Evolutionary conservation across 1,284 basidiomycete species (phyloP), one percentile per base, ranked within the genome.

Genomic region (Trametes pubescens): DNA sequence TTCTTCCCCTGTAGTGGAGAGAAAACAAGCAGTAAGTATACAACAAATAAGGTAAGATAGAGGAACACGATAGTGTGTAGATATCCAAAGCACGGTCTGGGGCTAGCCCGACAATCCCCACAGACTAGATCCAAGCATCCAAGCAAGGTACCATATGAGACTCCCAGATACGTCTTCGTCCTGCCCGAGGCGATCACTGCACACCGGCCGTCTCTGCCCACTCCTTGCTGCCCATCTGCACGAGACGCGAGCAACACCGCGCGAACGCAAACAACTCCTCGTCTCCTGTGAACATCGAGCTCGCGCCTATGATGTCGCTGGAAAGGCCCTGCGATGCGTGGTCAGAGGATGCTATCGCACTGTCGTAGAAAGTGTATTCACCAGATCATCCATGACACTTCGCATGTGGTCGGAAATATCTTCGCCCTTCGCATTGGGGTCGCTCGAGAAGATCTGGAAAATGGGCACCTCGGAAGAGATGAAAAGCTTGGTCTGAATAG

Each of bases 211-310:
- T 88, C 78, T 92, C 89, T 1, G 89, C 88, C 93, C 93, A 95
- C 68, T 92, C 88, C 70, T 82, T 88, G 73, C 91, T 93, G 51
- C 95, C 93, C 95, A 98, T 97, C 77, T 98, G 90, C 37, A 94
- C 91, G 29, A 98, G 80, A 54, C 95, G 84, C 34, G 93, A 95
- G 72, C 95, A 96, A 40, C 95, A 96, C 54, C 96, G 85, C 11
- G 95, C 95, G 76, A 97, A 98, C 0, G 96, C 96, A 75, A 98
- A 98, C 8, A 97, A 75, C 77, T 98, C 96, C 77, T 98, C 96
- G 72, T 98, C 95, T 4, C 95, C 94, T 0, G 89, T 90, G 75
- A 98, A 98, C 78, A 98, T 92, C 24, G 94, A 91, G 61, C 91
- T 92, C 1, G 84, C 82, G 29, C 94, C 93, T 18, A 96, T 89